phyloP scores from a whole-genome alignment of 2,329 filamentous ascomycete genomes.

The Calonectria pseudoturangicola region DNA sequence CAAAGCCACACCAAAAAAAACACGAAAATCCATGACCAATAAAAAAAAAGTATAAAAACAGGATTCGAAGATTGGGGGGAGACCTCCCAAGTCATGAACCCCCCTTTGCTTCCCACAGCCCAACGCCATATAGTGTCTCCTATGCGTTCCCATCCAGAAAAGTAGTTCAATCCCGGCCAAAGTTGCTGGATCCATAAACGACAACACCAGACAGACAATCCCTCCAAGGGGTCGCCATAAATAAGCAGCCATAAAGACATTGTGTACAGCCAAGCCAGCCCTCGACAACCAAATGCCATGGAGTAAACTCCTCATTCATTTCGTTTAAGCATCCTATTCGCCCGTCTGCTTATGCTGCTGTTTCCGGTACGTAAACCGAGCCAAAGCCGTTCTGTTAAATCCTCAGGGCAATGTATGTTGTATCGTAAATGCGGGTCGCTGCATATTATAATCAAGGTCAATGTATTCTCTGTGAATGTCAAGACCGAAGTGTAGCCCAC shows the following conservation, averaged over 20 bases:
- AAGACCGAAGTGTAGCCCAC: background rate
- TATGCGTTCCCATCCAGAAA: conserved; percentile 44
- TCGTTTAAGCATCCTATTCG: conserved; percentile 19
- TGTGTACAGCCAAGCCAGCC: conserved; percentile 15
- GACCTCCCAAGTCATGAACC: conserved; percentile 38
- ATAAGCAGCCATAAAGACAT: conserved; percentile 7
- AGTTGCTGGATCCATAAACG: conserved; percentile 37
- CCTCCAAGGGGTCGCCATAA: conserved; percentile 21
- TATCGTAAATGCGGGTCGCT: conserved; percentile 44
- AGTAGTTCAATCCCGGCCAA: conserved; percentile 20
- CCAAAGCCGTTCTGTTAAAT: conserved; percentile 43
- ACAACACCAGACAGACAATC: conserved; percentile 33
- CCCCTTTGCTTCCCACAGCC: conserved; percentile 45
- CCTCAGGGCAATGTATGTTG: conserved; percentile 38
- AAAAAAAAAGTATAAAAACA: conserved; percentile 34
- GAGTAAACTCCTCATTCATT: conserved; percentile 35
- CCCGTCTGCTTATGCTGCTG: conserved; percentile 20
- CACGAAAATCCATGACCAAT: conserved; percentile 8
- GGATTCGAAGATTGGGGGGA: conserved; percentile 27
- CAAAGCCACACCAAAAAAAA: conserved; percentile 32
- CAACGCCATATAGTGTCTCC: conserved; percentile 53
- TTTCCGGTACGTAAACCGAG: conserved; percentile 22
- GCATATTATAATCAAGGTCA: conserved; percentile 48
- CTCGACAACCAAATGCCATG: conserved; percentile 29
- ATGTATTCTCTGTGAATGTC: background rate